A percentile compares a stretch with the other conserved stretches of the same genome.
Conservation (phyloP, 2,329 filamentous ascomycete genomes). For the Hypoxylon sp. region DNA sequence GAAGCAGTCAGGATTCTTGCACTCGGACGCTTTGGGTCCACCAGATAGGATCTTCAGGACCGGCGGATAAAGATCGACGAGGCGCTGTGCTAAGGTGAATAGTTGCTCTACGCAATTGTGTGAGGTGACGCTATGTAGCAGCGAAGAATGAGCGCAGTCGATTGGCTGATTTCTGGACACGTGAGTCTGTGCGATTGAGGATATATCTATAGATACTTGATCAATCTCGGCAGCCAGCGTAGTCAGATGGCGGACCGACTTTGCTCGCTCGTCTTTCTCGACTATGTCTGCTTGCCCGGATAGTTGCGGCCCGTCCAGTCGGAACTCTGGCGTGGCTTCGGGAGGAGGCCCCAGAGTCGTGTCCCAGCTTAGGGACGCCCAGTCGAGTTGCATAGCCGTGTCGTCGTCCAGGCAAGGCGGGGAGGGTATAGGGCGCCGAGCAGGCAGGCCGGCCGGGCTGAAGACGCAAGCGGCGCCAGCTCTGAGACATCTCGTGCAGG, state of each 20-base stretch:
- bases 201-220: constrained; percentile 38
- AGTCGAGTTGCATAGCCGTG: constrained; percentile 35
- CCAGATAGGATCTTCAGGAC: constrained; percentile 37
- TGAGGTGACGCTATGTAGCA: constrained; percentile 39
- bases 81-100: constrained; percentile 46
- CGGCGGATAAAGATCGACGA: constrained; percentile 49
- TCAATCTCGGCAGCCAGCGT: constrained; percentile 39
- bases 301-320: neutral
- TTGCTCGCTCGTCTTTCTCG: constrained; percentile 25
- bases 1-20: constrained; percentile 47
- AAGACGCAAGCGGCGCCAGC: constrained; percentile 52
- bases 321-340: constrained; percentile 4
- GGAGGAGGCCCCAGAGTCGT: constrained; percentile 7
- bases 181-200: constrained; percentile 34
- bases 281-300: constrained; percentile 3
- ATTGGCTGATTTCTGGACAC: constrained; percentile 38
- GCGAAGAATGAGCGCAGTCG: constrained; percentile 35
- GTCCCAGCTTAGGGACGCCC: constrained; percentile 30
- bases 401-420: constrained; percentile 25
- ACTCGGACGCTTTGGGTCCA: constrained; percentile 29
- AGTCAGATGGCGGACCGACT: constrained; percentile 35
- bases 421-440: constrained; percentile 21
- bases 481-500: constrained; percentile 54
- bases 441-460: constrained; percentile 47
- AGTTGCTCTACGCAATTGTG: constrained; percentile 47